Base-by-base conservation (phyloP, 2,329 filamentous ascomycete species). In the Alternaria gaisen region DNA sequence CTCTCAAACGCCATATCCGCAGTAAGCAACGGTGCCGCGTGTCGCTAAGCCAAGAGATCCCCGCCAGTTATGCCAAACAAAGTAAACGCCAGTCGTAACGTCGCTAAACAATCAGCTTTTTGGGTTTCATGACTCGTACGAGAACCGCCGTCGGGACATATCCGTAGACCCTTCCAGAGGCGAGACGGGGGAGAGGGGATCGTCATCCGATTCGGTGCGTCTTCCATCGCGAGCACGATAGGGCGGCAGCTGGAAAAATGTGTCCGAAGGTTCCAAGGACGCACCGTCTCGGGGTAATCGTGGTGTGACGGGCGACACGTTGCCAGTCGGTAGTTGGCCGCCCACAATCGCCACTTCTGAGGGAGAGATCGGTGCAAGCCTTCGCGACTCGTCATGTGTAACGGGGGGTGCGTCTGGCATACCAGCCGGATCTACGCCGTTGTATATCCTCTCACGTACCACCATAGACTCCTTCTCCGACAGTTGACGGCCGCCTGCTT, bases 391-490 rank as follows among this genome's bases (percentile, higher is more conserved):
- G 32, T 73, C 72, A 43, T 69, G 65, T 36, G 52, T 40, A 44
- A 34, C 32, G 24, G 72, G 71, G 18, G 69, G 66, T 50, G 65
- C 58, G 5, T 66, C 56, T 24, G 71, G 56, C 4, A 54, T 55
- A 20, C 65, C 65, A 30, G 64, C 68, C 18, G 72, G 72, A 56
- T 81, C 79, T 3, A 82, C 72, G 14, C 83, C 83, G 50, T 84
- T 84, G 68, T 82, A 82, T 48, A 78, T 71, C 58, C 73, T 72
- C 68, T 83, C 82, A 18, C 83, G 77, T 20, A 79, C 73, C 59
- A 79, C 72, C 73, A 84, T 79, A 36, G 80, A 79, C 58, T 84
- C 81, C 64, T 84, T 84, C 69, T 84, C 83, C 20, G 77, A 79
- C 36, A 84, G 70, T 60, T 81, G 76, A 18, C 78, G 79, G 30